Base-by-base conservation (phyloP, 2,329 filamentous ascomycete genomes). In the Fusarium sp. region DNA sequence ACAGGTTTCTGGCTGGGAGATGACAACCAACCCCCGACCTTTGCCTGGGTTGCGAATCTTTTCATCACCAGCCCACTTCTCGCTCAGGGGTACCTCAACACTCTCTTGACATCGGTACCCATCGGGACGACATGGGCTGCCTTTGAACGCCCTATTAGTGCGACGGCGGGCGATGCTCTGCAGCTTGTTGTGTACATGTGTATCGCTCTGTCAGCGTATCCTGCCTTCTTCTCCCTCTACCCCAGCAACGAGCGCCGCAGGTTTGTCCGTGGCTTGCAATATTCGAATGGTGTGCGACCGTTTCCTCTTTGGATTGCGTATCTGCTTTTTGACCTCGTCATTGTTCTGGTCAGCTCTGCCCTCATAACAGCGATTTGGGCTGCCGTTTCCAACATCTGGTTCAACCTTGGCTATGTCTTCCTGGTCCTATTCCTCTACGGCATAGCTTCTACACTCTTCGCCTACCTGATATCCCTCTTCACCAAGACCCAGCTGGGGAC, bases 191-290 rank as follows among this genome's bases (percentile, higher is more conserved):
- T 94, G 10, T 98, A 98, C 82, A 93, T 97, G 80, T 91, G 93
- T 15, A 87, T 98, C 10, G 94, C 92, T 1, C 91, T 97, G 82
- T 88, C 90, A 8, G 91, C 92, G 1, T 97, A 93, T 77, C 95
- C 95, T 1, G 94, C 93, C 15, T 95, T 98, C 85, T 97, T 98
- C 77, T 90, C 94, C 0, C 85, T 98, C 6, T 98, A 98, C 79
- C 94, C 95, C 0, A 97, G 94, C n/a, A 86, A 93, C 32, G 95
- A 98, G 82, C 89, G 95, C 30, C 86, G 95, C 12, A 87, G 91
- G 59, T 93, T 95, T 73, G 94, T 98, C 27, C 90, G 95, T 61
- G 93, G 93, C 17, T 86, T 98, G 33, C 93, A 98, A 81, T 98
- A 97, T 83, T 97, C 94, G 63, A 98, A 98, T 79, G 95, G 95